These are phyloP conservation scores for Triticum timopheevii DNA, from an alignment of 176 grass and related monocot genomes.

Conservation along the genomic window DNA sequence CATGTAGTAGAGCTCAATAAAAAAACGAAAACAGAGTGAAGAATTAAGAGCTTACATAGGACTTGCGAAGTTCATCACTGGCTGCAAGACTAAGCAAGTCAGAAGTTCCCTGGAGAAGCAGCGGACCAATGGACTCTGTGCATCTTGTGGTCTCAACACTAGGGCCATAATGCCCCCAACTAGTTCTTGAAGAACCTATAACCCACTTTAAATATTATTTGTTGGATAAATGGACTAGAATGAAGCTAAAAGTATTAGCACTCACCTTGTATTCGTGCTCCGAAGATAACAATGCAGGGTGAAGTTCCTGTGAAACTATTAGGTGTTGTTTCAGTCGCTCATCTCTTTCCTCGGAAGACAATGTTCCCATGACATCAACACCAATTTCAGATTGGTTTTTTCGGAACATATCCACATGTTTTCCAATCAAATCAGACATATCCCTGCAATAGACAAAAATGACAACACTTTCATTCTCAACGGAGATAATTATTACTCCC, in stretches of 20 bases:
- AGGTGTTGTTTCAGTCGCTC: slow-evolving; percentile 83
- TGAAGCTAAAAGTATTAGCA: slow-evolving; percentile 18
- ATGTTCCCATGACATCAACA: slow-evolving; percentile 73
- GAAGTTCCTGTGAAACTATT: slow-evolving; percentile 88
- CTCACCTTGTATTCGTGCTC: slow-evolving; percentile 88
- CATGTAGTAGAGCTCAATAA: slow-evolving; percentile 20
- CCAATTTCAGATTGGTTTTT: slow-evolving; percentile 88
- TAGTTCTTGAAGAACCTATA: slow-evolving; percentile 92
- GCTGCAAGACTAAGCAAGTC: slow-evolving; percentile 81
- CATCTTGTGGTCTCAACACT: slow-evolving; percentile 86
- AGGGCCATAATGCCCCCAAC: slow-evolving; percentile 79
- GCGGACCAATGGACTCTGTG: slow-evolving; percentile 78
- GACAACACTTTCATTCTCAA: not conserved
- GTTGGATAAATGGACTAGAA: slow-evolving; percentile 11
- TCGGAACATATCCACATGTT: slow-evolving; percentile 84
- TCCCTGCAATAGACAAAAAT: slow-evolving; percentile 50
- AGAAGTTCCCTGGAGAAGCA: slow-evolving; percentile 85
- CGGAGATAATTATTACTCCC: slow-evolving; percentile 1
- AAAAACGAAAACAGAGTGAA: slow-evolving; percentile 21
- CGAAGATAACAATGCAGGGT: slow-evolving; percentile 91
- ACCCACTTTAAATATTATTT: slow-evolving; percentile 43
- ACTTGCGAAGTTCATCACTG: slow-evolving; percentile 88
- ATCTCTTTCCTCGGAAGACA: slow-evolving; percentile 98
- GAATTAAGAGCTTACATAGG: slow-evolving; percentile 65
- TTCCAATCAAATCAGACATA: slow-evolving; percentile 85